Conservation (phyloP, 75 land plant genomes). For the Cunninghamia lanceolata region DNA sequence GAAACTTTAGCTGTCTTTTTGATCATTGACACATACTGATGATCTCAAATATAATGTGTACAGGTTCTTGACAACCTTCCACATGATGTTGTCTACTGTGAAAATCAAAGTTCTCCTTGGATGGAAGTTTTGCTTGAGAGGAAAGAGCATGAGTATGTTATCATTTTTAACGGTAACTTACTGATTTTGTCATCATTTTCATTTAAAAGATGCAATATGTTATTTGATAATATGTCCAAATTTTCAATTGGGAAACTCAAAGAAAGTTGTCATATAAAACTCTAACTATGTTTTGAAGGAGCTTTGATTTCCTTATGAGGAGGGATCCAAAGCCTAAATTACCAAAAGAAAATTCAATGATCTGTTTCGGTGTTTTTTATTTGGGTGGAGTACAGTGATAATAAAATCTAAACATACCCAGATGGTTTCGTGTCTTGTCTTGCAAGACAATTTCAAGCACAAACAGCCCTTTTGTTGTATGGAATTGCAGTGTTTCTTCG, state of each 20-base stretch:
- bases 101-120: slow-evolving; percentile 76
- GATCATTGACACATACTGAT: neutral
- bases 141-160: slow-evolving; percentile 41
- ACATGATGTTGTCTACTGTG: slow-evolving; percentile 87
- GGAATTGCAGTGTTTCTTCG: too few species aligned
- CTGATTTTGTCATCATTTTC: neutral
- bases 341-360: neutral
- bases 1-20: neutral
- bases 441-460: too few species aligned
- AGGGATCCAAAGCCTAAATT: neutral
- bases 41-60: neutral
- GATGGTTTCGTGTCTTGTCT: too few species aligned
- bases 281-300: neutral
- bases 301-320: neutral
- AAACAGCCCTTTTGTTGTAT: too few species aligned
- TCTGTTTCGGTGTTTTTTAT: neutral
- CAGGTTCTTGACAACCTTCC: slow-evolving; percentile 98
- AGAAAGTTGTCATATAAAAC: neutral
- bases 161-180: neutral
- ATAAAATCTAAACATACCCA: neutral
- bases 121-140: slow-evolving; percentile 79
- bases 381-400: neutral
- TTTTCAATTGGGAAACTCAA: neutral
- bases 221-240: neutral
- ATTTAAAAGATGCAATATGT: neutral